Evolutionary conservation across 129 eudicot species (phyloP).

Genomic region (Sambucus nigra): DNA sequence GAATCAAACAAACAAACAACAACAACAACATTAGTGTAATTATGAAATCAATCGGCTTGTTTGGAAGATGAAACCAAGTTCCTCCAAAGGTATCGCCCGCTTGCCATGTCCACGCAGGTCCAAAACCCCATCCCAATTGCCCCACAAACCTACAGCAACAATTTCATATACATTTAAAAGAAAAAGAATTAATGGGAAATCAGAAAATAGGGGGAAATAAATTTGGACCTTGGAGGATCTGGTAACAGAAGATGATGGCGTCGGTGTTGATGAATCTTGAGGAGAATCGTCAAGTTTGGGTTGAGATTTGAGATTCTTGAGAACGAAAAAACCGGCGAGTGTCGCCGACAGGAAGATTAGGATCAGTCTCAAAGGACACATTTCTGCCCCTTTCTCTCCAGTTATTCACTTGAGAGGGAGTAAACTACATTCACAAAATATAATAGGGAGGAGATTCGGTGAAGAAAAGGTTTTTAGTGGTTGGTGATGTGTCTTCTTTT

Average conservation of each 20-base stretch:
- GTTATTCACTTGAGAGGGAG: slow-evolving; percentile 25
- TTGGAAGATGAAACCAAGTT: slow-evolving; percentile 34
- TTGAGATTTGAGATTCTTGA: slow-evolving; percentile 52
- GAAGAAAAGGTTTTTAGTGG: background rate
- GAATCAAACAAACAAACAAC: background rate
- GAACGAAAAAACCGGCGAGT: slow-evolving; percentile 57
- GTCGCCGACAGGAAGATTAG: slow-evolving; percentile 64
- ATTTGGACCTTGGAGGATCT: slow-evolving; percentile 21
- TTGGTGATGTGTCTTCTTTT: background rate
- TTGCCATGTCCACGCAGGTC: slow-evolving; percentile 82
- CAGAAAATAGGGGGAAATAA: background rate
- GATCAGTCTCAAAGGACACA: slow-evolving; percentile 69
- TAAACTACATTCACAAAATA: slow-evolving; percentile 1
- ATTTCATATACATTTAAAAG: background rate
- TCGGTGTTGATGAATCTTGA: slow-evolving; percentile 8
- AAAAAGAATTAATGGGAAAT: background rate
- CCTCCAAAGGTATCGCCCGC: slow-evolving; percentile 69
- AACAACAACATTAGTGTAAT: background rate
- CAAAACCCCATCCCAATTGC: slow-evolving; percentile 46
- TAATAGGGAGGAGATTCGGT: background rate
- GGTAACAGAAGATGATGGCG: slow-evolving; percentile 8
- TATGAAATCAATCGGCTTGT: slow-evolving; percentile 8
- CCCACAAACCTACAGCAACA: slow-evolving; percentile 28
- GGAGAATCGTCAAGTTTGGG: slow-evolving; percentile 19
- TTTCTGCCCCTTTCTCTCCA: slow-evolving; percentile 22